Conservation (phyloP, 73 alveolate species). For the Halteria grandinella region DNA sequence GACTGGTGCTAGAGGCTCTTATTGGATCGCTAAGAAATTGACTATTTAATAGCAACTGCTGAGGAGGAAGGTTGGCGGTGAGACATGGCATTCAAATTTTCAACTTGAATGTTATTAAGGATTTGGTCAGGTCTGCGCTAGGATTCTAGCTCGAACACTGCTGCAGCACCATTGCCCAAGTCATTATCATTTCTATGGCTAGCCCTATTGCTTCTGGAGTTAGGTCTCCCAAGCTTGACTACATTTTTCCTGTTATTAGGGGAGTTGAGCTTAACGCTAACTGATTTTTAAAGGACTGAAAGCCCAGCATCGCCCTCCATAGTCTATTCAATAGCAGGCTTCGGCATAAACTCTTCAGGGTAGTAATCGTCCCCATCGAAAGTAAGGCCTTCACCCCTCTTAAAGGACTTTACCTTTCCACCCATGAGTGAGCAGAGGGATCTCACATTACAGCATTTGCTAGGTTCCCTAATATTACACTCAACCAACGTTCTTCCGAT, state of each 20-base stretch:
- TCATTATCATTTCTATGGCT: conserved; percentile 34
- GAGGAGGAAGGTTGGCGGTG: too few species aligned
- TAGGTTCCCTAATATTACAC: conserved; percentile 19
- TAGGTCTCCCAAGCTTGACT: not conserved
- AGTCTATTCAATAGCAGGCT: conserved; percentile 31
- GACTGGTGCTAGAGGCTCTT: too few species aligned
- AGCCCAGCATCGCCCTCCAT: conserved; percentile 50
- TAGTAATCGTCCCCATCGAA: conserved; percentile 53
- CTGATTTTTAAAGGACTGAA: too few species aligned
- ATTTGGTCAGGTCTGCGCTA: too few species aligned
- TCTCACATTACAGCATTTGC: not conserved
- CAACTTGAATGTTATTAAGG: too few species aligned
- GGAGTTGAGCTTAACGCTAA: not conserved
- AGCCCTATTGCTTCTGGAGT: conserved; percentile 22
- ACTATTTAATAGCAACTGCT: too few species aligned
- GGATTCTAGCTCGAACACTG: too few species aligned
- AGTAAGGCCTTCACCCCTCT: conserved; percentile 42
- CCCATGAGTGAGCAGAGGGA: conserved; percentile 5
- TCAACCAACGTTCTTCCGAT: conserved; percentile 36
- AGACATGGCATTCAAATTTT: too few species aligned
- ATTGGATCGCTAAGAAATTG: too few species aligned
- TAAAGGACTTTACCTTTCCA: conserved; percentile 4
- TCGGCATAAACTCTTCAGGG: conserved; percentile 55
- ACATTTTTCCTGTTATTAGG: not conserved
- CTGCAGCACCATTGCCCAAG: not conserved